Percentiles rank a stretch among this genome's conserved stretches.
These are phyloP conservation scores for Cyathus striatus DNA, from an alignment of 768 basidiomycete species.

Conservation along the genomic window DNA sequence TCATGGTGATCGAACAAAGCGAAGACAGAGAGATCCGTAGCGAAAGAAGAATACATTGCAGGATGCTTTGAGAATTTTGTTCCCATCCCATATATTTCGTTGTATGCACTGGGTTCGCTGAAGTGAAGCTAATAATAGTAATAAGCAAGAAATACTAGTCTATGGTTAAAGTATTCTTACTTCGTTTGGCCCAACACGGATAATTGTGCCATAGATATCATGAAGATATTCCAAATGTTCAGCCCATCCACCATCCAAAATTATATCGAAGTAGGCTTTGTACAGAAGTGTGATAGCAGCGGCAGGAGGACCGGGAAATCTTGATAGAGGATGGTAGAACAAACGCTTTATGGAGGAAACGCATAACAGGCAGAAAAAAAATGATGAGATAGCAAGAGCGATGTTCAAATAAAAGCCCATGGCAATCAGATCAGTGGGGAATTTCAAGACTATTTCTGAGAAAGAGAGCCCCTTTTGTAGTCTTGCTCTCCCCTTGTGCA, in stretches of 20 bases:
- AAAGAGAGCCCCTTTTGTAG: no score
- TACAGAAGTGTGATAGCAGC: slow-evolving; percentile 21
- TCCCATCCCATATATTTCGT: slow-evolving; percentile 25
- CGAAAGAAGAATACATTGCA: slow-evolving; percentile 17
- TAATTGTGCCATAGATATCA: slow-evolving; percentile 23
- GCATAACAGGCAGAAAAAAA: background rate
- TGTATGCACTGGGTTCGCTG: slow-evolving; percentile 23
- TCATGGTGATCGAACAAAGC: slow-evolving; percentile 16
- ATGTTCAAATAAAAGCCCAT: slow-evolving; percentile 2
- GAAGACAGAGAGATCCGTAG: slow-evolving; percentile 19
- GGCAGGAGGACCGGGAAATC: slow-evolving; percentile 22
- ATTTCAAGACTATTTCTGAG: no score
- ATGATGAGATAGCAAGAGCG: background rate
- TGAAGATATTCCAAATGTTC: slow-evolving; percentile 21
- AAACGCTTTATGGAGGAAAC: slow-evolving; percentile 10
- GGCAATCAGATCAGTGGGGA: no score
- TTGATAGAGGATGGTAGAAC: slow-evolving; percentile 20
- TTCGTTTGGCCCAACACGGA: slow-evolving; percentile 30
- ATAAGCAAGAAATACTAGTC: no score
- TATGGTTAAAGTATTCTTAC: no score
- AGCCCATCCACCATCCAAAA: slow-evolving; percentile 16
- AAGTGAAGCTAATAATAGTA: slow-evolving; percentile 27
- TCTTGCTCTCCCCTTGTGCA: no score
- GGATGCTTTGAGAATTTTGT: slow-evolving; percentile 21
- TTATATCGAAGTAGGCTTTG: slow-evolving; percentile 19